Evolutionary conservation across 805 yeast species (phyloP), one percentile per base, ranked within the genome.

Genomic region (Blastobotrys mokoenaii): DNA sequence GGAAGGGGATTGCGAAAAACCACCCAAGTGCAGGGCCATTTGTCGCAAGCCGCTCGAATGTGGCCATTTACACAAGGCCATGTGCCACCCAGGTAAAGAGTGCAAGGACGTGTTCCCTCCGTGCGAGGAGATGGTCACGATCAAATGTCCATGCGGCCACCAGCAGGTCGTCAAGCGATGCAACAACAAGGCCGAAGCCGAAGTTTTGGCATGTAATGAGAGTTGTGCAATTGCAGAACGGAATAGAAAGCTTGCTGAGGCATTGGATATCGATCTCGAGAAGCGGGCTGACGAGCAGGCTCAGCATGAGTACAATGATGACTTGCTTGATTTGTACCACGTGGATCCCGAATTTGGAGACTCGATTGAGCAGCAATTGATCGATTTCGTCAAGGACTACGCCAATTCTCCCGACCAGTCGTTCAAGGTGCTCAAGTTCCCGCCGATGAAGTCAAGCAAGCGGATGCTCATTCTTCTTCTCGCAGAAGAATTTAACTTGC

Each of bases 401-500:
- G 14, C 10, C 10, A n/a, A 14, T 5, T 16, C 45, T n/a, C 31
- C 46, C 33, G 48, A 35, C 46, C 50, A 56, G 4, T 58, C 62
- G 16, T 57, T 61, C 18, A 68, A 70, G 33, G 63, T 74, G 0
- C 63, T 75, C 52, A 79, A 79, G 57, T 85, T 89, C 63, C 79
- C 79, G 14, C 82, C 90, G 14, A 85, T 88, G 95, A 71, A 67
- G 42, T 60, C 69, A 11, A 73, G 78, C 3, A 90, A 84, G 60
- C 68, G 96, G 40, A 68, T 68, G 49, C 86, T 87, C 57, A 64
- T 88, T 20, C 90, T 80, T 56, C 79, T 77, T 43, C 56, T 88
- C 35, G 81, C 88, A 0, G 75, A 70, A 20, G 63, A 77, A 0
- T 86, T 68, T 59, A 67, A 72, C 10, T 55, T 86, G 10, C 79